phyloP scores from a whole-genome alignment of 148 eudicot genomes.

The Rhododendron vialii region DNA sequence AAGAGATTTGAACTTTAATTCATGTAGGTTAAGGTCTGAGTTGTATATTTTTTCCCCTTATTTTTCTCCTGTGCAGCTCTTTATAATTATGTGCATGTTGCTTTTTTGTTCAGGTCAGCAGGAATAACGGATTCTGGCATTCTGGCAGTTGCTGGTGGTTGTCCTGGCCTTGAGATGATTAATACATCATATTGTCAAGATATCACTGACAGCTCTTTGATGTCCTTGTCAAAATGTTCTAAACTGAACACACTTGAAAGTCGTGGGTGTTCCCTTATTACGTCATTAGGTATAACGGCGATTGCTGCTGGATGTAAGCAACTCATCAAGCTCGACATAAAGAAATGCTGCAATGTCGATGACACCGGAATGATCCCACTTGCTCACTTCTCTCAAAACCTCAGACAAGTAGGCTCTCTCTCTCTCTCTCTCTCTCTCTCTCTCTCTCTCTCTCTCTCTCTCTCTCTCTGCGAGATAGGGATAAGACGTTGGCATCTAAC shows the following conservation, averaged over 20 bases:
- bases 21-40: not conserved
- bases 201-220: constrained; percentile 62
- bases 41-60: not conserved
- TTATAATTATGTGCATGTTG: constrained; percentile 2
- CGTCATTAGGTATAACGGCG: constrained; percentile 71
- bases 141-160: constrained; percentile 63
- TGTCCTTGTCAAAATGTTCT: constrained; percentile 67
- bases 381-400: constrained; percentile 80
- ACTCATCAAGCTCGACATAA: constrained; percentile 74
- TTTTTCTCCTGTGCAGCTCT: not conserved
- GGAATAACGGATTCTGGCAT: constrained; percentile 74
- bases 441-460: not conserved
- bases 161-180: constrained; percentile 65
- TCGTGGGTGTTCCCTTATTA: constrained; percentile 77
- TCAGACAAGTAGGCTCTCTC: constrained; percentile 54
- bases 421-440: not conserved
- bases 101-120: constrained; percentile 51
- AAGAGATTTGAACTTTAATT: constrained; percentile 9
- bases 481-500: not conserved
- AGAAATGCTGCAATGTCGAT: constrained; percentile 72
- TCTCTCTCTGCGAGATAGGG: not conserved
- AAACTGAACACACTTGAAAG: constrained; percentile 74
- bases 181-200: constrained; percentile 67
- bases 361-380: constrained; percentile 86
- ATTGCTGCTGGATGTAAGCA: constrained; percentile 82